These are phyloP conservation scores for Phialocephala sp. DNA, from an alignment of 2,329 filamentous ascomycete species.

Conservation along the genomic window DNA sequence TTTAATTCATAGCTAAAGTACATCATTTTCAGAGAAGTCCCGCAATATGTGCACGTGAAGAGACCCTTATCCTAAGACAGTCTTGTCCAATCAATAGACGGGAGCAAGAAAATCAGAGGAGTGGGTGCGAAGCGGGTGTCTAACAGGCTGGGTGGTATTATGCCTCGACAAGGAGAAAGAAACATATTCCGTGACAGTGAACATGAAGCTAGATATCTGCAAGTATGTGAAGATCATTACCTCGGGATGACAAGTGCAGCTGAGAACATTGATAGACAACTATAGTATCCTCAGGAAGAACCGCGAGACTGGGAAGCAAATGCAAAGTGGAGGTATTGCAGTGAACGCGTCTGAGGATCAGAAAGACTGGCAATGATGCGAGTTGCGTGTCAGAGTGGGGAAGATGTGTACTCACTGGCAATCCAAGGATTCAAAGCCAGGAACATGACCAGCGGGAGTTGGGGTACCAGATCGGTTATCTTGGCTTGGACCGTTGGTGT, in stretches of 20 bases:
- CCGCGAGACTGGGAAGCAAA: conserved; percentile 4
- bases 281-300: conserved; percentile 3
- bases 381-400: conserved; percentile 4
- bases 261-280: conserved; percentile 2
- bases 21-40: not conserved
- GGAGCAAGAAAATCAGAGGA: conserved; percentile 29
- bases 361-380: conserved; percentile 15
- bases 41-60: conserved; percentile 2
- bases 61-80: conserved; percentile 29
- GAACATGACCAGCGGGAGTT: conserved; percentile 33
- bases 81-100: conserved; percentile 28
- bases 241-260: conserved; percentile 4
- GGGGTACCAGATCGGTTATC: conserved; percentile 38
- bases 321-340: conserved; percentile 14
- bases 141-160: conserved; percentile 14
- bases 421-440: conserved; percentile 26
- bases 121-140: conserved; percentile 13
- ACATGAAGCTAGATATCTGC: conserved; percentile 18
- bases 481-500: conserved; percentile 14
- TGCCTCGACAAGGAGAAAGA: conserved; percentile 14
- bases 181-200: conserved; percentile 11
- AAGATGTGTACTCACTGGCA: conserved; percentile 22
- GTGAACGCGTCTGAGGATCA: conserved; percentile 3
- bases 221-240: conserved; percentile 9
- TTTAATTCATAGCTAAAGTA: conserved; percentile 1